These are phyloP conservation scores for Dryas octopetala DNA, from an alignment of 306 rosid species.

Conservation along the genomic window DNA sequence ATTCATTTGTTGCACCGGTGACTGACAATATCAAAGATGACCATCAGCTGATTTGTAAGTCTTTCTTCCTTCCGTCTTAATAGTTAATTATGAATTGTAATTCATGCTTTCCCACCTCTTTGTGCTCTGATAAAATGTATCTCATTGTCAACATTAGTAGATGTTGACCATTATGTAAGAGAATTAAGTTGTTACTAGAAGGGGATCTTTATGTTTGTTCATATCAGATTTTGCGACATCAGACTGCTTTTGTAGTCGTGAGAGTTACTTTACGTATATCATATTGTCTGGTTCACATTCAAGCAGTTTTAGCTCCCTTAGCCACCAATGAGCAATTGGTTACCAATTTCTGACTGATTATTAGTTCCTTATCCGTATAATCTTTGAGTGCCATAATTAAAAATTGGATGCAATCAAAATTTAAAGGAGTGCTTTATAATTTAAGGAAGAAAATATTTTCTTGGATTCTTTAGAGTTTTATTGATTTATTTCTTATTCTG, in stretches of 20 bases:
- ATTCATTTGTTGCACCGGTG: slow-evolving; percentile 84
- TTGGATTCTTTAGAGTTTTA: background rate
- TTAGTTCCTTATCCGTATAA: no score
- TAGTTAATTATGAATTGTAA: background rate
- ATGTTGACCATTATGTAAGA: background rate
- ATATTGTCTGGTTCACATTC: background rate
- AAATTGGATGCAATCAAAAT: background rate
- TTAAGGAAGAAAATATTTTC: no score
- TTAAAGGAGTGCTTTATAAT: background rate
- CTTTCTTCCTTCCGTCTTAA: slow-evolving; percentile 7
- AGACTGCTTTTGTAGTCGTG: background rate
- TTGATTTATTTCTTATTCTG: background rate
- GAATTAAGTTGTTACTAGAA: no score
- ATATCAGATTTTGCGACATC: background rate
- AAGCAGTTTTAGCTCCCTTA: background rate
- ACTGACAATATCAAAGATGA: slow-evolving; percentile 89
- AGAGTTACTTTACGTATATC: background rate
- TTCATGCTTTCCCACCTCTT: no score
- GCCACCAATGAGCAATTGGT: background rate
- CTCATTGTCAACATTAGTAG: background rate
- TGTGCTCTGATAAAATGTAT: background rate
- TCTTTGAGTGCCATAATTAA: background rate
- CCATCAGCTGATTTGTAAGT: slow-evolving; percentile 76
- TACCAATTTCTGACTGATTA: background rate
- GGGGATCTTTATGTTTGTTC: background rate